Percentiles rank a stretch among this genome's conserved stretches.
These are phyloP conservation scores for Aspergillus egyptiacus DNA, from an alignment of 495 filamentous ascomycete species.

Conservation along the genomic window DNA sequence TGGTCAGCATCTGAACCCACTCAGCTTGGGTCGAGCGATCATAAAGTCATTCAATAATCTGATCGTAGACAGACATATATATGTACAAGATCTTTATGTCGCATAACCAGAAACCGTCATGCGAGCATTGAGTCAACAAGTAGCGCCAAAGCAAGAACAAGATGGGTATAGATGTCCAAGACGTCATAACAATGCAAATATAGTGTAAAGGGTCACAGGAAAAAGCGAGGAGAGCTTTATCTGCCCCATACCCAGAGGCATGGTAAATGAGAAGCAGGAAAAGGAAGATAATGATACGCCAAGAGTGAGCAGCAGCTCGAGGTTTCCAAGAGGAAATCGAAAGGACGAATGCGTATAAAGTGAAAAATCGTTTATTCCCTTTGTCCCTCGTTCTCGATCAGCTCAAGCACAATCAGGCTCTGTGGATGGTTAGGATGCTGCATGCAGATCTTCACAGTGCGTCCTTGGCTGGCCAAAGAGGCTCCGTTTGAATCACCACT, in stretches of 20 bases:
- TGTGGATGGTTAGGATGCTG: constrained; percentile 81
- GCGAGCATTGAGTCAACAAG: neutral
- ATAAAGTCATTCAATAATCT: neutral
- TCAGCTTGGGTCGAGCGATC: neutral
- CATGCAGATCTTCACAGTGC: constrained; percentile 90
- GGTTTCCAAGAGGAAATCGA: neutral
- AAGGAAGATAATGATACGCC: neutral
- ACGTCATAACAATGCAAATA: constrained; percentile 1
- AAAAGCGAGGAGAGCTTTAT: neutral
- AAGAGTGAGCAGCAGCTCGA: neutral
- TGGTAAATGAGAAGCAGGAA: neutral
- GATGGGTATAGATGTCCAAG: constrained; percentile 5
- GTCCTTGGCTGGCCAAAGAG: constrained; percentile 20
- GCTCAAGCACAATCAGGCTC: constrained; percentile 81
- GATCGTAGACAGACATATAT: constrained; percentile 19
- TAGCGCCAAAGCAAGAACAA: constrained; percentile 4
- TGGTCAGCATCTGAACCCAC: neutral
- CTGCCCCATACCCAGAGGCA: neutral
- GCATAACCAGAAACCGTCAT: neutral
- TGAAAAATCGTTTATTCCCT: constrained; percentile 48
- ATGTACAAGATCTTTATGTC: neutral
- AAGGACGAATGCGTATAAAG: neutral
- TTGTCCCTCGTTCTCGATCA: constrained; percentile 91
- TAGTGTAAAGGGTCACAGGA: constrained; percentile 13
- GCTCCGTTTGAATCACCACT: constrained; percentile 32